A percentile compares a stretch with the other conserved stretches of the same genome.
Evolutionary conservation across 495 filamentous ascomycete species (phyloP).

Genomic region (Tuber microsphaerosporum): DNA sequence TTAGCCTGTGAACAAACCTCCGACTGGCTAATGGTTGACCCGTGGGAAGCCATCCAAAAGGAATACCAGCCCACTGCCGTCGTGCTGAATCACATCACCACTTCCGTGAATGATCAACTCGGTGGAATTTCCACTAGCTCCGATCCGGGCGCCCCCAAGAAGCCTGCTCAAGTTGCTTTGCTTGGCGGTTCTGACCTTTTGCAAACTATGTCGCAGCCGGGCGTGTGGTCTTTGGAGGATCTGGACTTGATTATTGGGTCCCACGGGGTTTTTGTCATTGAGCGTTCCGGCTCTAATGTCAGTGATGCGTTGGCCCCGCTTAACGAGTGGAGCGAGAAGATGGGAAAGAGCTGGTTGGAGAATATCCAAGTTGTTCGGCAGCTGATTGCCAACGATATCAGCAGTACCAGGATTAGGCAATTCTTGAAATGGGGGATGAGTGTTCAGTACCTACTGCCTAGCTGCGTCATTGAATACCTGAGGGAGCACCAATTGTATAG

Average conservation of each 20-base stretch:
- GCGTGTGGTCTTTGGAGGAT: conserved; percentile 76
- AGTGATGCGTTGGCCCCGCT: conserved; percentile 71
- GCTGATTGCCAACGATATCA: conserved; percentile 83
- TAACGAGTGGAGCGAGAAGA: conserved; percentile 56
- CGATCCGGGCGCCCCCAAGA: conserved; percentile 47
- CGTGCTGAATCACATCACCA: conserved; percentile 79
- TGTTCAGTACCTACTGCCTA: conserved; percentile 47
- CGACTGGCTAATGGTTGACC: conserved; percentile 79
- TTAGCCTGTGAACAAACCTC: conserved; percentile 69
- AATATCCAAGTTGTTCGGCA: conserved; percentile 87
- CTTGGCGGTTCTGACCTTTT: conserved; percentile 77
- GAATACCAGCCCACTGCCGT: conserved; percentile 81
- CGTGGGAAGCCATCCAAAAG: conserved; percentile 65
- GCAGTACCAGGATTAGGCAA: conserved; percentile 78
- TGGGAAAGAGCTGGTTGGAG: conserved; percentile 45
- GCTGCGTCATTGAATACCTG: conserved; percentile 66
- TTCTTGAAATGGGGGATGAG: conserved; percentile 78
- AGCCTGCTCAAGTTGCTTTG: conserved; percentile 61
- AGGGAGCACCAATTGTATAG: conserved; percentile 65
- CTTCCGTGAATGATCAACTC: conserved; percentile 75
- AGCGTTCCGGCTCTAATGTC: conserved; percentile 82
- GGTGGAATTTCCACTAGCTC: conserved; percentile 62
- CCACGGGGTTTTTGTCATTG: conserved; percentile 83
- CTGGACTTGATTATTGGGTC: conserved; percentile 77
- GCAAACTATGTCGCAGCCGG: conserved; percentile 66